phyloP scores from a whole-genome alignment of 202 grass and related monocot species.

The Setaria italica region DNA sequence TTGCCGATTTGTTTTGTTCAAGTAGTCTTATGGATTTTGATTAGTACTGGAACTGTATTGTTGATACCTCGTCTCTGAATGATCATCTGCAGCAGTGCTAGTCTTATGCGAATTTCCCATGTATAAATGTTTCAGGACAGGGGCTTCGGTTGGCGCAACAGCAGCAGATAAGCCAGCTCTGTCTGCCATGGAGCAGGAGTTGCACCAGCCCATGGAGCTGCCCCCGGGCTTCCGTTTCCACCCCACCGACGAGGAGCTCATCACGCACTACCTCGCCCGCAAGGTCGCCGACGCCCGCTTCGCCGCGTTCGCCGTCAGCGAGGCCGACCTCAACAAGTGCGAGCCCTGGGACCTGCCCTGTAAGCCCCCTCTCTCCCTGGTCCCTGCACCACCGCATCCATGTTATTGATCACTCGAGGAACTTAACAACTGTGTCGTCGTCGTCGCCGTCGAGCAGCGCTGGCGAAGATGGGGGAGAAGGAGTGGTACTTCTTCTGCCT shows the following conservation, averaged over 20 bases:
- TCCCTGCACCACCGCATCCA: background rate
- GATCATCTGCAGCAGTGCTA: background rate
- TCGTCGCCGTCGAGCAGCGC: constrained; percentile 37
- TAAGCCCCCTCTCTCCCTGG: constrained; percentile 36
- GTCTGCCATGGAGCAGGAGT: constrained; percentile 25
- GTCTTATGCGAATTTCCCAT: constrained; percentile 21
- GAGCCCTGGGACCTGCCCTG: constrained; percentile 96
- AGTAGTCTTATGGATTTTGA: background rate
- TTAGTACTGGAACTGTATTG: background rate
- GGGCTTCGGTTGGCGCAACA: background rate
- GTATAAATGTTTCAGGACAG: constrained; percentile 42
- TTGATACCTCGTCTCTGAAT: constrained; percentile 17
- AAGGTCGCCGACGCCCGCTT: constrained; percentile 76
- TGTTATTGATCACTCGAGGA: background rate
- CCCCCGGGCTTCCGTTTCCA: constrained; percentile 90
- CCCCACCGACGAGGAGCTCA: constrained; percentile 89
- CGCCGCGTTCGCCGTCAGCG: constrained; percentile 66
- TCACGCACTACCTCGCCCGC: constrained; percentile 85
- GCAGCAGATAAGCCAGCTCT: background rate
- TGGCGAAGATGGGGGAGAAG: constrained; percentile 76
- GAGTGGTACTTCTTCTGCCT: constrained; percentile 93
- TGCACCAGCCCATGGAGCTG: constrained; percentile 62
- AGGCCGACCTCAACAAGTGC: constrained; percentile 87
- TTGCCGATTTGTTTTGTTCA: constrained; percentile 26
- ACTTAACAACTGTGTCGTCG: background rate